Evolutionary conservation across 345 rosid species (phyloP).

Genomic region (Aurinia saxatilis): DNA sequence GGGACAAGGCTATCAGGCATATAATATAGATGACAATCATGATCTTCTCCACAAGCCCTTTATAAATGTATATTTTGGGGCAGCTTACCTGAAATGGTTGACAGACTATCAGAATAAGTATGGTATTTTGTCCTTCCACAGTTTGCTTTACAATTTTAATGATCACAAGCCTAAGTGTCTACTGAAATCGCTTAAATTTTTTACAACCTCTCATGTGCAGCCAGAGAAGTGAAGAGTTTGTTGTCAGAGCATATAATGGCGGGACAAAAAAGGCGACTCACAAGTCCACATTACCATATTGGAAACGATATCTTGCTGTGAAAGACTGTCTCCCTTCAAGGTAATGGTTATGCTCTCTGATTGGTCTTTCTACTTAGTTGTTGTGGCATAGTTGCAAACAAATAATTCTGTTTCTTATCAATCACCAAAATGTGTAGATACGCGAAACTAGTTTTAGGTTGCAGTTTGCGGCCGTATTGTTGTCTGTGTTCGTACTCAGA

Average conservation of each 20-base stretch:
- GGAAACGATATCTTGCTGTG: slow-evolving; percentile 75
- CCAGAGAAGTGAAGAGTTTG: slow-evolving; percentile 81
- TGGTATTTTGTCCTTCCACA: slow-evolving; percentile 13
- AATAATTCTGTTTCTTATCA: background rate
- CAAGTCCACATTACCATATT: slow-evolving; percentile 77
- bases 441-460: background rate
- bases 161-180: background rate
- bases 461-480: background rate
- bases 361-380: background rate
- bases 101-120: slow-evolving; percentile 63
- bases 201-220: slow-evolving; percentile 38
- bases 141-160: background rate
- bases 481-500: background rate
- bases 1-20: slow-evolving; percentile 53
- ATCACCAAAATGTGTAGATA: background rate
- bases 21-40: slow-evolving; percentile 46
- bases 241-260: slow-evolving; percentile 74
- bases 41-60: slow-evolving; percentile 77
- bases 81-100: slow-evolving; percentile 82
- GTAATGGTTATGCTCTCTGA: slow-evolving; percentile 29
- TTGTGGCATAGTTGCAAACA: too few relatives aligned
- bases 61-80: slow-evolving; percentile 72
- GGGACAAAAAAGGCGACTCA: slow-evolving; percentile 77
- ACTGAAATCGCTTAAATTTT: background rate
- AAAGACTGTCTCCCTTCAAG: slow-evolving; percentile 74